Evolutionary conservation across 116 monocot genomes (phyloP).

Genomic region (Phalaenopsis hybrid): DNA sequence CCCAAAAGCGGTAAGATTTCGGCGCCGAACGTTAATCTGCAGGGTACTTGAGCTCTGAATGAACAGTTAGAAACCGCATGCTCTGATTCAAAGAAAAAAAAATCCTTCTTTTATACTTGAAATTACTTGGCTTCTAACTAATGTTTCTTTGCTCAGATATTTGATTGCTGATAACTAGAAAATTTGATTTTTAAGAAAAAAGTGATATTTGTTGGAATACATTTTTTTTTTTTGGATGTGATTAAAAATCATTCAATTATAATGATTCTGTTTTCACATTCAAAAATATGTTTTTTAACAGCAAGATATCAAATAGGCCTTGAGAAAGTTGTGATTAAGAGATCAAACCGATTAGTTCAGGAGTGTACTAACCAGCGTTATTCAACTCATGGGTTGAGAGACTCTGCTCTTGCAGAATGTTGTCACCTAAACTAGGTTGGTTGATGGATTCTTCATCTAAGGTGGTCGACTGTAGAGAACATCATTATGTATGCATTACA

Average conservation of each 20-base stretch:
- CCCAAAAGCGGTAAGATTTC: constrained; percentile 22
- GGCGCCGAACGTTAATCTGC: neutral
- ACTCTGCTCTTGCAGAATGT: constrained; percentile 2
- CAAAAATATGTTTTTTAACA: too few species aligned
- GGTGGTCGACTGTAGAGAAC: neutral
- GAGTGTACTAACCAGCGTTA: neutral
- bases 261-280: too few species aligned
- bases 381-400: constrained; percentile 14
- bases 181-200: neutral
- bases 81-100: neutral
- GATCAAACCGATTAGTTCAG: neutral
- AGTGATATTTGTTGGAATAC: too few species aligned
- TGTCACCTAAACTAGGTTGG: neutral
- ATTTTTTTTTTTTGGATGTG: neutral
- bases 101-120: too few species aligned
- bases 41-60: neutral
- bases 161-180: neutral
- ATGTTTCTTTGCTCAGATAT: too few species aligned
- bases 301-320: neutral
- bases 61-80: neutral
- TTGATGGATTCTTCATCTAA: neutral
- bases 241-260: neutral
- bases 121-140: too few species aligned
- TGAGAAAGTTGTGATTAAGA: too few species aligned
- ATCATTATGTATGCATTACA: neutral